These are phyloP conservation scores for Fusarium sp. DNA, from an alignment of 2,329 filamentous ascomycete species.

Conservation along the genomic window DNA sequence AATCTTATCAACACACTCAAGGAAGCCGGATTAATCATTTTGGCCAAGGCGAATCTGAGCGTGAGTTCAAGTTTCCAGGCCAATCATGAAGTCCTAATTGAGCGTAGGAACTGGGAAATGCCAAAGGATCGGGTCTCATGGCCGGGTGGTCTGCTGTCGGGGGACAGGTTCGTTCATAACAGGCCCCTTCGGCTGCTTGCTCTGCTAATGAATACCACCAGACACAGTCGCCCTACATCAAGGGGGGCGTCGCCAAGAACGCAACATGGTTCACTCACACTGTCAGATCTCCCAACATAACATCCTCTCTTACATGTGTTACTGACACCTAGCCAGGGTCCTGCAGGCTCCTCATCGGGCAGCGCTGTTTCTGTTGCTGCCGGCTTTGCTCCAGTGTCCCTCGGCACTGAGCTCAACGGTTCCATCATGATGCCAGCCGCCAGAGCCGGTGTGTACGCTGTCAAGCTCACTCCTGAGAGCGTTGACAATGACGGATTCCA, in stretches of 20 bases:
- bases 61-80: neutral
- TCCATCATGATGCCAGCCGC: neutral
- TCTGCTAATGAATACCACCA: neutral
- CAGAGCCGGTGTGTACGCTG: neutral
- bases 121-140: neutral
- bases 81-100: neutral
- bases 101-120: neutral
- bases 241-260: neutral
- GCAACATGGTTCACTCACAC: neutral
- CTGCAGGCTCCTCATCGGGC: neutral
- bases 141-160: neutral
- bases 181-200: neutral
- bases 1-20: neutral
- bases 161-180: neutral
- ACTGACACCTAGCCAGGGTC: neutral
- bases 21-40: neutral
- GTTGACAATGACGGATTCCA: neutral
- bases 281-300: neutral
- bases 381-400: neutral
- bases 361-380: neutral
- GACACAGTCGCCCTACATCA: neutral
- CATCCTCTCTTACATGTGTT: neutral
- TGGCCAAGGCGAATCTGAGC: neutral
- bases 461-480: neutral
- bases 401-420: neutral